phyloP scores from a whole-genome alignment of 352 stramenopile species.

The Phytophthora podocarpi region DNA sequence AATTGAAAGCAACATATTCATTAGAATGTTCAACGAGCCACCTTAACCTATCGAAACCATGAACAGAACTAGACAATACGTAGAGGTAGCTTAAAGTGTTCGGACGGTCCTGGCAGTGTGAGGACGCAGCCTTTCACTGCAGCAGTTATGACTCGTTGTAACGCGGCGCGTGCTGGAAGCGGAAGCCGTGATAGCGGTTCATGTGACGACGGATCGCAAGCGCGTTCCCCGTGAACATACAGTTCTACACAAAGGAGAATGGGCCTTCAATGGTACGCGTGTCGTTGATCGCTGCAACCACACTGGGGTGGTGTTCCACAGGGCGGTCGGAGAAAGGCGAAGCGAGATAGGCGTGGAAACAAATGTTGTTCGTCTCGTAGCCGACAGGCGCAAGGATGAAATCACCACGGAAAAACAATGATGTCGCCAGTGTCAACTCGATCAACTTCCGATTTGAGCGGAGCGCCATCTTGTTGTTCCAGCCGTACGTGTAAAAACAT shows the following conservation, averaged over 20 bases:
- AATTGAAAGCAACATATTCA: too few species aligned
- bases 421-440: slow-evolving; percentile 8
- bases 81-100: too few species aligned
- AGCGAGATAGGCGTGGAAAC: neutral
- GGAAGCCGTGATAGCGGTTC: slow-evolving; percentile 7
- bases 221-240: neutral
- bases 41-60: too few species aligned
- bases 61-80: too few species aligned
- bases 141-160: too few species aligned
- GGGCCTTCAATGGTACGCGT: neutral
- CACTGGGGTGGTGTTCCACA: neutral
- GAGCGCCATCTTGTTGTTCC: slow-evolving; percentile 1
- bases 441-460: neutral
- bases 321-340: neutral
- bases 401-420: slow-evolving; percentile 1
- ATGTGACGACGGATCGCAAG: neutral
- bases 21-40: too few species aligned
- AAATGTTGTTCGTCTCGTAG: neutral
- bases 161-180: too few species aligned
- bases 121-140: too few species aligned
- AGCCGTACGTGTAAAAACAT: neutral
- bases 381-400: neutral
- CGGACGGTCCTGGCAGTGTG: too few species aligned
- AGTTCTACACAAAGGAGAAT: slow-evolving; percentile 4
- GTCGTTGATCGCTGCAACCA: neutral